A percentile compares a stretch with the other conserved stretches of the same genome.
Conservation (phyloP, 345 rosid genomes). For the Moricandia arvensis region DNA sequence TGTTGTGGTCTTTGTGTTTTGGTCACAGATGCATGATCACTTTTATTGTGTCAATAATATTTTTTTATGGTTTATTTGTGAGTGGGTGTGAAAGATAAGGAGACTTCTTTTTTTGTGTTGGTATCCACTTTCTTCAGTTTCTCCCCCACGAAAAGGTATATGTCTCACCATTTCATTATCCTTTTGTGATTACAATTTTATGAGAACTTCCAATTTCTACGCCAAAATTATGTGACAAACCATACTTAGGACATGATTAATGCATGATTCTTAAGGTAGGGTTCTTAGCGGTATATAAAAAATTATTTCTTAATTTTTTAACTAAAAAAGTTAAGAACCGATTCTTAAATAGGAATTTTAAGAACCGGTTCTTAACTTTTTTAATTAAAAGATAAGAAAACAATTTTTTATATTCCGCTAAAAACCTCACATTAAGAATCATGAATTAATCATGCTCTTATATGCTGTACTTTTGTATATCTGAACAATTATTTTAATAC, state of each 20-base stretch:
- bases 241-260: no score
- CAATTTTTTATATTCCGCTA: no score
- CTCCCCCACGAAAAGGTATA: slow-evolving; percentile 18
- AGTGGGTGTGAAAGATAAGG: slow-evolving; percentile 36
- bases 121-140: slow-evolving; percentile 27
- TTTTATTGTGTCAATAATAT: slow-evolving; percentile 19
- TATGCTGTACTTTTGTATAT: no score
- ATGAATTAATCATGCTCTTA: no score
- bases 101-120: slow-evolving; percentile 15
- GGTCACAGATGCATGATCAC: slow-evolving; percentile 32
- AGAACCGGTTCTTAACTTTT: no score
- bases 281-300: no score
- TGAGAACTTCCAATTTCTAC: background rate
- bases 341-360: no score
- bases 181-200: background rate
- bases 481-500: background rate
- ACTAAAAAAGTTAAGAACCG: no score
- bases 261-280: no score
- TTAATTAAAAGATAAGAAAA: no score
- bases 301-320: no score
- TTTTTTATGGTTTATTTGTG: slow-evolving; percentile 16
- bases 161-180: slow-evolving; percentile 27
- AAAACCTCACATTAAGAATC: no score
- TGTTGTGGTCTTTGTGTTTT: slow-evolving; percentile 22
- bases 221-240: background rate